These are phyloP conservation scores for Monosporascus sp. DNA, from an alignment of 2,329 filamentous ascomycete species.

Conservation along the genomic window DNA sequence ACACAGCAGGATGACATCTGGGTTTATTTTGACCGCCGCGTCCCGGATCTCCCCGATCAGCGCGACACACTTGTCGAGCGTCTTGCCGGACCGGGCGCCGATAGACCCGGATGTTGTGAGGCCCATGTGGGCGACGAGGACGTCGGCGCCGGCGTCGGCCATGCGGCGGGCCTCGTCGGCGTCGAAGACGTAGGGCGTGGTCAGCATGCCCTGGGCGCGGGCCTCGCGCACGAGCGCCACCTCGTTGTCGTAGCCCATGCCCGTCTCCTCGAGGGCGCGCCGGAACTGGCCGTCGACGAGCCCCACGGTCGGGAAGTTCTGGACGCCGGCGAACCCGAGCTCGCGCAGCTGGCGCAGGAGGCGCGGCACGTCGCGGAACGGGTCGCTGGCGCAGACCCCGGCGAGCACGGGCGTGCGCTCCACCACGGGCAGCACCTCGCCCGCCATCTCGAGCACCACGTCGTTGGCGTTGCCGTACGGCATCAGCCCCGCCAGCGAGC, in stretches of 20 bases:
- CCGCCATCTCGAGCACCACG: constrained; percentile 65
- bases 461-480: constrained; percentile 68
- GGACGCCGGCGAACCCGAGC: constrained; percentile 63
- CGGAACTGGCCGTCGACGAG: constrained; percentile 65
- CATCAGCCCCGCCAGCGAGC: constrained; percentile 65
- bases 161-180: constrained; percentile 57
- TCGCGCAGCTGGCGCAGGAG: constrained; percentile 58
- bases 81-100: constrained; percentile 57
- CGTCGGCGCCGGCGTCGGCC: constrained; percentile 60
- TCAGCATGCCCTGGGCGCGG: constrained; percentile 55
- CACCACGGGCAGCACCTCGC: constrained; percentile 62
- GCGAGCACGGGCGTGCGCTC: constrained; percentile 61
- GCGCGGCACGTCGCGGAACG: constrained; percentile 56
- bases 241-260: constrained; percentile 63
- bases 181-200: constrained; percentile 67
- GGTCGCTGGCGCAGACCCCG: constrained; percentile 67
- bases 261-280: constrained; percentile 64
- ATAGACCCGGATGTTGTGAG: constrained; percentile 61
- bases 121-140: constrained; percentile 65
- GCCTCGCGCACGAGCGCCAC: constrained; percentile 63
- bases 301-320: constrained; percentile 71
- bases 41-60: constrained; percentile 61
- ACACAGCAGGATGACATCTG: constrained; percentile 62
- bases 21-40: constrained; percentile 49
- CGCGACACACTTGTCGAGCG: constrained; percentile 58